These are phyloP conservation scores for Pugionium cornutum DNA, from an alignment of 345 rosid genomes.

Conservation along the genomic window DNA sequence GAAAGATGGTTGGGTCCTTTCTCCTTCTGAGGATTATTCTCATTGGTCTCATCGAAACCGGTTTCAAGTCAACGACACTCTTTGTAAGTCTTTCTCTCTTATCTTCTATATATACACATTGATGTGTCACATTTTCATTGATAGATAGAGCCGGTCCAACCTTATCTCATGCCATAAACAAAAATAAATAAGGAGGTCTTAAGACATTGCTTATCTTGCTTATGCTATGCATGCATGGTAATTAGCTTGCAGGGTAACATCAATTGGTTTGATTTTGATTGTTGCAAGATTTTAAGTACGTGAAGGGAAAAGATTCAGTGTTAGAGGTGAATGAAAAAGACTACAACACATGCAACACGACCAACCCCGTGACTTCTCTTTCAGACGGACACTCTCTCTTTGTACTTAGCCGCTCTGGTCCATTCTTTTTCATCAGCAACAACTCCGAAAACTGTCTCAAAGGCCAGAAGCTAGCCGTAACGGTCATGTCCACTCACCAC, in stretches of 20 bases:
- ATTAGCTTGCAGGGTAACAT: neutral
- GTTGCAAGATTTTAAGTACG: constrained; percentile 36
- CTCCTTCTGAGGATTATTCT: constrained; percentile 65
- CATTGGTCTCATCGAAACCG: constrained; percentile 84
- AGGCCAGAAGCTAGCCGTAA: constrained; percentile 65
- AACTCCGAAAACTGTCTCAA: constrained; percentile 54
- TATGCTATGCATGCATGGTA: neutral
- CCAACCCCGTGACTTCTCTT: constrained; percentile 54
- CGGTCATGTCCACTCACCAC: constrained; percentile 48
- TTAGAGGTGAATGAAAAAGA: constrained; percentile 57
- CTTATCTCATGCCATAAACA: too few relatives aligned
- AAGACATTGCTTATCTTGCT: too few relatives aligned
- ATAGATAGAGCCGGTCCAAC: too few relatives aligned
- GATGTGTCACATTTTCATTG: neutral
- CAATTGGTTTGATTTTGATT: neutral
- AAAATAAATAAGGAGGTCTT: too few relatives aligned
- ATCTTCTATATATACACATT: neutral
- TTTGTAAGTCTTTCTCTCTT: constrained; percentile 46
- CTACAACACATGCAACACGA: constrained; percentile 62
- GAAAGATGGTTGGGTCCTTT: constrained; percentile 70
- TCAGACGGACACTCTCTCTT: constrained; percentile 59
- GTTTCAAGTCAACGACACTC: constrained; percentile 83
- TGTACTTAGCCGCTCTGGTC: constrained; percentile 54
- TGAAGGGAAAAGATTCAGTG: constrained; percentile 57
- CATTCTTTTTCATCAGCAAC: constrained; percentile 68